Percentiles rank a stretch among this genome's conserved stretches.
Conservation (phyloP, 1,284 basidiomycete genomes). For the Melampsora occidentalis region DNA sequence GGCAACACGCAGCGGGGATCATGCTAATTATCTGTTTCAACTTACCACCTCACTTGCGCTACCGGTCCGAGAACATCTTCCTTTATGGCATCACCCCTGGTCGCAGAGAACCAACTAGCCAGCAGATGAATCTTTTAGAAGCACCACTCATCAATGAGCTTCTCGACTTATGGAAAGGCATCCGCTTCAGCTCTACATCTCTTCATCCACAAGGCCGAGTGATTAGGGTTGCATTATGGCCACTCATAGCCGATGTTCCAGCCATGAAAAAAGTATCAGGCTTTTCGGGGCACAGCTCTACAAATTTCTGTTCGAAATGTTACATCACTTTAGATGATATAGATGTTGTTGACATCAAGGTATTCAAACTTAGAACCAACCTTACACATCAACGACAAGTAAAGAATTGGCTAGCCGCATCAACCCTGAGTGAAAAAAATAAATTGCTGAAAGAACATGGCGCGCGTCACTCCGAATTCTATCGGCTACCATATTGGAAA, state of each 20-base stretch:
- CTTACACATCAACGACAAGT: too few relatives aligned
- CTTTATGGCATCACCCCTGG: slow-evolving; percentile 17
- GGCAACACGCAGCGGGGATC: slow-evolving; percentile 8
- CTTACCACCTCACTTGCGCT: slow-evolving; percentile 15
- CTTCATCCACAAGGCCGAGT: slow-evolving; percentile 1
- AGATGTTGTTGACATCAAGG: neutral
- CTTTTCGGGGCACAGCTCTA: slow-evolving; percentile 4
- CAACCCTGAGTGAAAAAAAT: neutral
- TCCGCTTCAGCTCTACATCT: slow-evolving; percentile 12
- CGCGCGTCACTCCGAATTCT: slow-evolving; percentile 15
- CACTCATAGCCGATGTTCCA: slow-evolving; percentile 35
- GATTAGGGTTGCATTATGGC: slow-evolving; percentile 14
- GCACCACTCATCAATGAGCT: slow-evolving; percentile 22
- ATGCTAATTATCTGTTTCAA: slow-evolving; percentile 29
- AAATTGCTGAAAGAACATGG: slow-evolving; percentile 10
- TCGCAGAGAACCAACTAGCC: slow-evolving; percentile 14
- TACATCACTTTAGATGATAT: neutral
- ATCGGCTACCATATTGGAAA: slow-evolving; percentile 24
- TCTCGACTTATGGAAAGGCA: neutral
- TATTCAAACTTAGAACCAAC: neutral
- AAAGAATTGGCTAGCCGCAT: neutral
- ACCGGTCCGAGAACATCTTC: slow-evolving; percentile 25
- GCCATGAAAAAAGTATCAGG: too few relatives aligned
- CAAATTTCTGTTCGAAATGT: slow-evolving; percentile 24
- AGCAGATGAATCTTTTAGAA: slow-evolving; percentile 19